Conservation (phyloP, 2,329 filamentous ascomycete genomes). For the Seiridium unicorne region DNA sequence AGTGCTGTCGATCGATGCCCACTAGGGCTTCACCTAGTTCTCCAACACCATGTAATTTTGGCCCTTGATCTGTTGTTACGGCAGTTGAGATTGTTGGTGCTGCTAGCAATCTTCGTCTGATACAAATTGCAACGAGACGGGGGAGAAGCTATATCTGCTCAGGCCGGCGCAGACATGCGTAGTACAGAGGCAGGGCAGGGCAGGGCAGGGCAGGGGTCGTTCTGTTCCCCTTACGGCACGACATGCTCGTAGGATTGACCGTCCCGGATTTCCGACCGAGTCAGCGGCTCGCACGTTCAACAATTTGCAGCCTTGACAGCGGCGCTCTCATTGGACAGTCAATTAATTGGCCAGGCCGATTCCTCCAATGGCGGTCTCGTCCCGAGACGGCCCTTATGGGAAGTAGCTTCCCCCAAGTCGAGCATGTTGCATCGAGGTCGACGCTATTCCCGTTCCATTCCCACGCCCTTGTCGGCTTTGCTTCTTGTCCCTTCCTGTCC, state of each 20-base stretch:
- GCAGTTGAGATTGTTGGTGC: background rate
- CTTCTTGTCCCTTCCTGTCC: background rate
- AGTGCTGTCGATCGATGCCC: background rate
- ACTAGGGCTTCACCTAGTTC: too few relatives aligned
- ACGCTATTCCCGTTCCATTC: background rate
- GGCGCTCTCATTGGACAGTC: background rate
- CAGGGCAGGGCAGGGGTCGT: too few relatives aligned
- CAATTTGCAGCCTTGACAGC: background rate
- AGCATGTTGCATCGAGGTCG: background rate
- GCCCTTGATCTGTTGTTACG: background rate
- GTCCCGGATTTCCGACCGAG: too few relatives aligned
- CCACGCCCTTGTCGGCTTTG: background rate
- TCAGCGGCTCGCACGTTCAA: too few relatives aligned
- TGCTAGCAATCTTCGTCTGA: too few relatives aligned
- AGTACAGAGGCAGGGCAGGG: too few relatives aligned
- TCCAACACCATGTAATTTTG: background rate
- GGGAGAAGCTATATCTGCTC: too few relatives aligned
- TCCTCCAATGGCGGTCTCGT: background rate
- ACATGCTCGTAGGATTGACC: too few relatives aligned
- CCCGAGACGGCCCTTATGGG: background rate
- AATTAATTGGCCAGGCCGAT: background rate
- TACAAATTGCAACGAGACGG: too few relatives aligned
- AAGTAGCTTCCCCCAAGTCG: background rate
- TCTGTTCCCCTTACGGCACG: too few relatives aligned
- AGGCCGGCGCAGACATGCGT: too few relatives aligned